Evolutionary conservation across 108 stramenopile species (phyloP).

Genomic region (Cyclostephanos tholiformis): DNA sequence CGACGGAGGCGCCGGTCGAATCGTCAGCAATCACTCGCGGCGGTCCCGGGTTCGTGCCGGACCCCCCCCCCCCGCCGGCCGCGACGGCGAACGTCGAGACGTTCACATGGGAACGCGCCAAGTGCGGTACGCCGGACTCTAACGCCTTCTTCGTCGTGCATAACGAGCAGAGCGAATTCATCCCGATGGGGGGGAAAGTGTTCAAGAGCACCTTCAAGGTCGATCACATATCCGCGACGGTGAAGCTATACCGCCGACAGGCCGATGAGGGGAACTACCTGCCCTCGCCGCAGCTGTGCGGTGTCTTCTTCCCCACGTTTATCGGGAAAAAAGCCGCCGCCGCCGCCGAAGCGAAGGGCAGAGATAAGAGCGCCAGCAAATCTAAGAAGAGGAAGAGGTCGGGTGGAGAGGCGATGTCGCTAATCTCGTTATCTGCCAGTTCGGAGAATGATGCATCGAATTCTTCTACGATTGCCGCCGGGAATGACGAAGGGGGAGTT

Average conservation of each 20-base stretch:
- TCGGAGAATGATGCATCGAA: constrained; percentile 15
- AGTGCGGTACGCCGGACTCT: constrained; percentile 52
- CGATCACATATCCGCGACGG: constrained; percentile 56
- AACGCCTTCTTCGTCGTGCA: constrained; percentile 65
- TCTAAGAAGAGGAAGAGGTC: constrained; percentile 38
- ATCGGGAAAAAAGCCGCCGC: constrained; percentile 21
- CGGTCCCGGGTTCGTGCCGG: constrained; percentile 24
- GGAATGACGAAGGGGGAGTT: neutral
- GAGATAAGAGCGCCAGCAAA: constrained; percentile 27
- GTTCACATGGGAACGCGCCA: constrained; percentile 36
- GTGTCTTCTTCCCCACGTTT: constrained; percentile 68
- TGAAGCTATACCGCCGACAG: constrained; percentile 49
- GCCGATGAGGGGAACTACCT: constrained; percentile 44
- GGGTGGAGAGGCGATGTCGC: neutral
- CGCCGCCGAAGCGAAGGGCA: constrained; percentile 18
- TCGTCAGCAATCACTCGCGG: constrained; percentile 18
- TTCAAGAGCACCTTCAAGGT: constrained; percentile 41
- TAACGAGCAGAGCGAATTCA: constrained; percentile 30
- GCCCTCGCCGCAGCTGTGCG: constrained; percentile 54
- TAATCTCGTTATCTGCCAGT: constrained; percentile 9
- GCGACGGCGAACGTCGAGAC: constrained; percentile 14
- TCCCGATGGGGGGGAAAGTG: constrained; percentile 43
- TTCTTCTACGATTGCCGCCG: constrained; percentile 1
- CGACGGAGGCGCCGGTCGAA: neutral
- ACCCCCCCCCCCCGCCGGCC: constrained; percentile 31